Conservation (phyloP, 345 rosid genomes). For the Gynandropsis gynandra region DNA sequence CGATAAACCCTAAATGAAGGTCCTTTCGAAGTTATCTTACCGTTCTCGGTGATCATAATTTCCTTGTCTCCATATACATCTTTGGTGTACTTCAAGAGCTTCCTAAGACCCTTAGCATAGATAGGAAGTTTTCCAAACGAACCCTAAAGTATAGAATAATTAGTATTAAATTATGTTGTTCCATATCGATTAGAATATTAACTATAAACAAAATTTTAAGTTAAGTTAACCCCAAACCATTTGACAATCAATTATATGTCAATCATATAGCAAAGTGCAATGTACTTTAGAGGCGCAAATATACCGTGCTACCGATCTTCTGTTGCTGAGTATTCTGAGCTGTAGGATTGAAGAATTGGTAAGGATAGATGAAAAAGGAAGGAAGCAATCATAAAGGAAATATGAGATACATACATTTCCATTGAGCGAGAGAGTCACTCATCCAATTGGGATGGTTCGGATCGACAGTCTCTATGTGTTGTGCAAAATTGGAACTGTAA, state of each 20-base stretch:
- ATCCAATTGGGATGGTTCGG: slow-evolving; percentile 16
- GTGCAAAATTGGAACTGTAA: slow-evolving; percentile 20
- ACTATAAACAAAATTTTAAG: not conserved
- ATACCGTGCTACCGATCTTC: too few species aligned
- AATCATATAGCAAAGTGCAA: too few species aligned
- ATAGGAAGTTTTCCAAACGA: slow-evolving; percentile 13
- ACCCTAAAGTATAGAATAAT: slow-evolving; percentile 12
- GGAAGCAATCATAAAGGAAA: too few species aligned
- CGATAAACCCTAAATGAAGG: too few species aligned
- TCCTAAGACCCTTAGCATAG: slow-evolving; percentile 25
- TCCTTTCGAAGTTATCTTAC: slow-evolving; percentile 8
- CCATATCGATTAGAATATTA: too few species aligned
- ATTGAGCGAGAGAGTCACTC: slow-evolving; percentile 17
- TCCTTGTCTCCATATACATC: slow-evolving; percentile 18
- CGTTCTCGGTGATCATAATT: slow-evolving; percentile 34
- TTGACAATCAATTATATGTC: too few species aligned
- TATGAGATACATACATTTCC: slow-evolving; percentile 21
- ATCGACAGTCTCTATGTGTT: not conserved
- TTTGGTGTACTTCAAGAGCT: slow-evolving; percentile 24
- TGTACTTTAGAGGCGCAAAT: too few species aligned
- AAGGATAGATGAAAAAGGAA: too few species aligned
- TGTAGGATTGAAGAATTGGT: too few species aligned
- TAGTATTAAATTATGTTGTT: too few species aligned
- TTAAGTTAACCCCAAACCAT: too few species aligned
- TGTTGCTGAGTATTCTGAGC: too few species aligned